Evolutionary conservation across 805 yeast species (phyloP).

Genomic region (Myxozyma mucilagina): DNA sequence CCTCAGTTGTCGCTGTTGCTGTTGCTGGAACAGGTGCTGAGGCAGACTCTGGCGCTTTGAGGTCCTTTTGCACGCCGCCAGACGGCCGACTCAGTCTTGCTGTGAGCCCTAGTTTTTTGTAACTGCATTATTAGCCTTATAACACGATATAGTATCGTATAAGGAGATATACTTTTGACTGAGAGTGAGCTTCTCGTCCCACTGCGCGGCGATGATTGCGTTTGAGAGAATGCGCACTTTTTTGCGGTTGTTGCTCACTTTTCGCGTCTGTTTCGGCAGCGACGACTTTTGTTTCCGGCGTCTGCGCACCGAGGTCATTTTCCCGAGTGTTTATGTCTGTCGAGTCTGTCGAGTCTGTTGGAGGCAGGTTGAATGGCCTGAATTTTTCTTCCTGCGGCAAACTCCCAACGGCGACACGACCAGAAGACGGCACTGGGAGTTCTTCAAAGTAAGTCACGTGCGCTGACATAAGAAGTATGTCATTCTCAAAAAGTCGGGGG

Average conservation of each 20-base stretch:
- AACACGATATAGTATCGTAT: neutral
- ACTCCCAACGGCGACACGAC: too few species aligned
- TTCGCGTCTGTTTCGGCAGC: slow-evolving; percentile 56
- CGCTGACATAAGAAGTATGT: neutral
- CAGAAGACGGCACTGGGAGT: too few species aligned
- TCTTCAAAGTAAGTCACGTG: too few species aligned
- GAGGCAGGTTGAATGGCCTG: too few species aligned
- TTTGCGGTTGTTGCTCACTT: slow-evolving; percentile 67
- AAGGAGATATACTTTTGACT: slow-evolving; percentile 59
- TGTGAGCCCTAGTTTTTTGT: slow-evolving; percentile 74
- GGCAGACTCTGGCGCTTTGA: neutral
- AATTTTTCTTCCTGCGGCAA: too few species aligned
- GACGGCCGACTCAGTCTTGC: slow-evolving; percentile 65
- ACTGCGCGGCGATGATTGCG: slow-evolving; percentile 81
- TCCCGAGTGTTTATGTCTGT: too few species aligned
- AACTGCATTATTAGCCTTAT: slow-evolving; percentile 39
- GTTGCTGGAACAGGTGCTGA: neutral
- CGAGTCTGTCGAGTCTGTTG: too few species aligned
- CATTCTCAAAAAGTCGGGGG: neutral
- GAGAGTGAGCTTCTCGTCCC: slow-evolving; percentile 83
- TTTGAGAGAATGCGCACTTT: slow-evolving; percentile 66
- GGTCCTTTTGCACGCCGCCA: slow-evolving; percentile 76
- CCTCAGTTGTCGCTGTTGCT: slow-evolving; percentile 1
- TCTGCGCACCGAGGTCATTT: slow-evolving; percentile 26
- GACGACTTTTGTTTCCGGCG: slow-evolving; percentile 23